A percentile compares a stretch with the other conserved stretches of the same genome.
Conservation (phyloP, 2,329 filamentous ascomycete genomes). For the Pyrenophora teres region DNA sequence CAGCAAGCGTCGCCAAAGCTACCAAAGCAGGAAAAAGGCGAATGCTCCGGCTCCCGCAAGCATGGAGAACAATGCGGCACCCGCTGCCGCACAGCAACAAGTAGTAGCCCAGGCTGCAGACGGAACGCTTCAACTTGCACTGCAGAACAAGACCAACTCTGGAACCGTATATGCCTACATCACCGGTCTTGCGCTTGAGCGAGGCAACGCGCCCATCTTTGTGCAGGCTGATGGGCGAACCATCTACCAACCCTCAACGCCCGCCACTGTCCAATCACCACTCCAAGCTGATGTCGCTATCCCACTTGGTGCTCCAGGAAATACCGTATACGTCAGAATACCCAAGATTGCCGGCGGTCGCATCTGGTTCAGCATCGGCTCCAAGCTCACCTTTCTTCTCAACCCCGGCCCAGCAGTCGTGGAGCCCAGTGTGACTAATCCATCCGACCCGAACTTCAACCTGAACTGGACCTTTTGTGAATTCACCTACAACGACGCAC, state of each 20-base stretch:
- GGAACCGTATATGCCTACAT: slow-evolving; percentile 69
- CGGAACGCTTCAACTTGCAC: slow-evolving; percentile 61
- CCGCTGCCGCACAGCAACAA: slow-evolving; percentile 25
- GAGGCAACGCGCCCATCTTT: slow-evolving; percentile 64
- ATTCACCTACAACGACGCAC: slow-evolving; percentile 54
- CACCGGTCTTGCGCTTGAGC: slow-evolving; percentile 67
- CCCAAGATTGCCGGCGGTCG: slow-evolving; percentile 72
- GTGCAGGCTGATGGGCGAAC: slow-evolving; percentile 69
- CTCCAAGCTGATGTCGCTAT: slow-evolving; percentile 67
- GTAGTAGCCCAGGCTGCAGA: slow-evolving; percentile 27
- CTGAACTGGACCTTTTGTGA: slow-evolving; percentile 55
- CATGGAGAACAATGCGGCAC: slow-evolving; percentile 1
- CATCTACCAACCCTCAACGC: slow-evolving; percentile 67
- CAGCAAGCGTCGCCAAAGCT: slow-evolving; percentile 30
- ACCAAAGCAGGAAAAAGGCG: slow-evolving; percentile 15
- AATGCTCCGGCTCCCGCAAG: neutral
- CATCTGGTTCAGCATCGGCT: slow-evolving; percentile 70
- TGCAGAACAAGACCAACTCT: slow-evolving; percentile 69
- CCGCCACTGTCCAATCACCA: slow-evolving; percentile 55
- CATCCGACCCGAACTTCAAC: slow-evolving; percentile 54
- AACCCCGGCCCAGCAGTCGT: slow-evolving; percentile 75
- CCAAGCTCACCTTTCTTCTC: slow-evolving; percentile 67
- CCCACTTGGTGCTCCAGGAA: slow-evolving; percentile 64
- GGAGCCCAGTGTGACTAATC: slow-evolving; percentile 73
- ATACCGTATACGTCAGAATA: slow-evolving; percentile 64